Percentiles rank a stretch among this genome's conserved stretches.
Conservation (phyloP, 1,284 basidiomycete species). For the Cystobasidium sp. region DNA sequence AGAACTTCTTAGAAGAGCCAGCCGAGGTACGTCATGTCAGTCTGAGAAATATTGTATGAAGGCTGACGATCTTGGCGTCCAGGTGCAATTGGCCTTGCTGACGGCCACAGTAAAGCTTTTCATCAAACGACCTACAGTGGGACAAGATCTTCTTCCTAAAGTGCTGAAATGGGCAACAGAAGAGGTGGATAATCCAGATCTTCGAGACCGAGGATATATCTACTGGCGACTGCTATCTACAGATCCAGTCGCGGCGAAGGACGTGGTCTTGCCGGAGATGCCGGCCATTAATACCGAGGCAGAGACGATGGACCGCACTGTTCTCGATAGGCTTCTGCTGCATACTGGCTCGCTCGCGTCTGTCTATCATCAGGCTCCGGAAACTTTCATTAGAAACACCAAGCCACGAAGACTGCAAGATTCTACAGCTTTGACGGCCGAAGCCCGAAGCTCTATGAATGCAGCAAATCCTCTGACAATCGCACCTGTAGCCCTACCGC, state of each 20-base stretch:
- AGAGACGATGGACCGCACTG: conserved; percentile 93
- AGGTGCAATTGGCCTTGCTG: conserved; percentile 94
- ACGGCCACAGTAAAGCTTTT: conserved; percentile 97
- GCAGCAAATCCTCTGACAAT: conserved; percentile 47
- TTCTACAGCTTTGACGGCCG: conserved; percentile 51
- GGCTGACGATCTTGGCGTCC: conserved; percentile 23
- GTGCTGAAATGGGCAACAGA: conserved; percentile 97
- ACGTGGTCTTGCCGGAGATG: conserved; percentile 92
- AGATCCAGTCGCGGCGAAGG: conserved; percentile 84
- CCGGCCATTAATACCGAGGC: conserved; percentile 97
- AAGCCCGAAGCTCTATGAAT: conserved; percentile 51
- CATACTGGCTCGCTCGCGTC: conserved; percentile 53
- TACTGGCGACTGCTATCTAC: conserved; percentile 97
- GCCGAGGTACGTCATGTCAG: conserved; percentile 76
- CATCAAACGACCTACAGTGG: conserved; percentile 87
- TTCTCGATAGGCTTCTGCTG: conserved; percentile 76
- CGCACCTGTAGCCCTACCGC: conserved; percentile 5
- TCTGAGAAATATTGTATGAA: not conserved
- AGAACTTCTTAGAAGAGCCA: conserved; percentile 90
- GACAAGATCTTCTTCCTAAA: conserved; percentile 90
- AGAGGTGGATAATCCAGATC: conserved; percentile 94
- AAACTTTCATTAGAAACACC: conserved; percentile 48
- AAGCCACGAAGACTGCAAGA: conserved; percentile 52
- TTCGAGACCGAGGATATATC: conserved; percentile 97
- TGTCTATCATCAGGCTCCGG: conserved; percentile 54